Evolutionary conservation across 345 rosid species (phyloP), one percentile per base, ranked within the genome.

Genomic region (Raphanus raphanistrum): DNA sequence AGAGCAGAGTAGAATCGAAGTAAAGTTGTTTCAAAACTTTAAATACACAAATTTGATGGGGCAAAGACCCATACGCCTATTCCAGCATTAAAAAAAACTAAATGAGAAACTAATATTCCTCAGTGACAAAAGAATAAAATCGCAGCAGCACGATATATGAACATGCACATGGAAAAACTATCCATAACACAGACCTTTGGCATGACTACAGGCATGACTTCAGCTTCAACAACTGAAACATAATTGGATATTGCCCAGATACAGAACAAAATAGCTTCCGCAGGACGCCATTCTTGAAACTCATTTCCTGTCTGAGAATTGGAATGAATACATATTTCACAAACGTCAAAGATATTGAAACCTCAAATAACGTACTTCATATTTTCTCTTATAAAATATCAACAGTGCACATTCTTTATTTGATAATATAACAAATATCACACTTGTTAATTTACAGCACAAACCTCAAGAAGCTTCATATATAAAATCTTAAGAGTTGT

Each of bases 231-330:
- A 71, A 72, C 81, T 41, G 98, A 90, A 67, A 93, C 99, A 81
- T 93, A 90, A 71, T 80, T 87, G 48, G 99, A 91, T 84, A 93
- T 85, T 66, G 97, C 96, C 79, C 90, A 85, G 68, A 95, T 91
- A 83, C 99, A 93, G 84, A 91, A 95, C 81, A 95, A 85, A 76
- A 92, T 91, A 87, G 99, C 98, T 88, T 95, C 98, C 71, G 97
- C 93, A 2, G 93, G 93, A 83, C 86, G 96, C 97, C 99, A 93
- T 74, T 93, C 89, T 65, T 73, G 86, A 29, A 75, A 81, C 50
- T 84, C 85, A 81, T 84, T 91, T 81, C 90, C 93, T 85, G 90
- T 86, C 82, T 81, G 85, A 66, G 88, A 84, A 79, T 84, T 87
- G 79, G 94, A 97, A 97, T 95, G 84, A 60, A 62, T 38, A 72